Conservation (phyloP, 345 rosid species). For the Chamaenerion angustifolium region DNA sequence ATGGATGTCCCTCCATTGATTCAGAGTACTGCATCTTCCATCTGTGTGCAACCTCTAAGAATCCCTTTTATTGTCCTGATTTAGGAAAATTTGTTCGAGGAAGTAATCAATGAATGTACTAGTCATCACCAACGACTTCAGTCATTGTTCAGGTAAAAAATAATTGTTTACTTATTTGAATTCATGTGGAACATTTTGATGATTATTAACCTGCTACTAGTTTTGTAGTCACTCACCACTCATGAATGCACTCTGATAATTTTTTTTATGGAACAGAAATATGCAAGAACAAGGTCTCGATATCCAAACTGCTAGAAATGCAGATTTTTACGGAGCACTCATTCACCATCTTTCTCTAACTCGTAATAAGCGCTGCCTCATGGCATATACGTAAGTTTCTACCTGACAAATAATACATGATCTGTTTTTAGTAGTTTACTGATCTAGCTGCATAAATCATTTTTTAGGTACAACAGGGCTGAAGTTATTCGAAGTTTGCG, state of each 20-base stretch:
- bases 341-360: constrained; percentile 71
- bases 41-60: not conserved
- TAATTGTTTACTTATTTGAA: not conserved
- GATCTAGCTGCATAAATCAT: too few species aligned
- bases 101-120: constrained; percentile 41
- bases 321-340: constrained; percentile 80
- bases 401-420: constrained; percentile 2
- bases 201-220: too few species aligned
- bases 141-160: constrained; percentile 38
- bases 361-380: constrained; percentile 86
- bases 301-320: constrained; percentile 63
- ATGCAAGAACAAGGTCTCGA: constrained; percentile 82
- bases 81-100: constrained; percentile 47
- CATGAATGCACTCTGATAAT: not conserved
- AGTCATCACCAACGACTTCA: constrained; percentile 46
- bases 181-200: not conserved
- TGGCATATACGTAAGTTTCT: constrained; percentile 63
- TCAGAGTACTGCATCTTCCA: too few species aligned
- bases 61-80: not conserved
- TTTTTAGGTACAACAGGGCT: constrained; percentile 63
- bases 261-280: constrained; percentile 31
- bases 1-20: too few species aligned
- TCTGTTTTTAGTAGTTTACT: not conserved
- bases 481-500: constrained; percentile 57
- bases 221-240: not conserved